Base-by-base conservation (phyloP, 2,329 filamentous ascomycete genomes). In the Phaeosphaeriaceae sp. region DNA sequence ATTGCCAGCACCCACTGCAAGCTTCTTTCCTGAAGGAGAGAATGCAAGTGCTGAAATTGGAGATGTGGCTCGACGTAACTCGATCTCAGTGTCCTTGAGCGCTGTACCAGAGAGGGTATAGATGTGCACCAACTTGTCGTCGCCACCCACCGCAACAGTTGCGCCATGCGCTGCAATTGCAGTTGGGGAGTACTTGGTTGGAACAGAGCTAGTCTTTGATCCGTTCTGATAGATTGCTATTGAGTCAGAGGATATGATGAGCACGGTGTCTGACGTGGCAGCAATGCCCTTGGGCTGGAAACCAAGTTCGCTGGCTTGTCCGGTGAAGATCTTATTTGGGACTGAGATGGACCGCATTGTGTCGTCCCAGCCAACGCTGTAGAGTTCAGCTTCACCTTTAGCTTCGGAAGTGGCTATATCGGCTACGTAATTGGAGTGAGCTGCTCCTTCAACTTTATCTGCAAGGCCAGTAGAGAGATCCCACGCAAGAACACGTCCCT, bases 281-380 rank as follows among this genome's bases (percentile, higher is more conserved):
- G 81, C 79, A 6, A 92, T 77, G 30, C 87, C 88, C 73, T 89
- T 93, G 2, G 94, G 94, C 67, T 97, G 94, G 15, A 87, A 87
- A 2, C 84, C 80, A 16, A 96, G 82, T 67, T 88, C 87, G 26
- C 81, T 76, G 1, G 84, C 79, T 41, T 81, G 80, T 46, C 89
- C 90, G 5, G 87, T 81, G 71, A 95, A 97, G 0, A 87, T 89
- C 64, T 85, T 87, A 43, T 87, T 84, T 1, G 85, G 81, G 50
- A 88, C 81, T 58, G 96, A 92, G 29, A 95, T 81, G 35, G 84
- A 87, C 54, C 92, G 87, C 29, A 97, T 79, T 1, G 87, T 91
- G 72, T 99, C 94, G 68, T 99, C 94, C 94, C 93, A 99, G 56
- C 87, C 92, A 44, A 93, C 89, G 65, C 87, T 93, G 76, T 90